Evolutionary conservation across 1,284 basidiomycete genomes (phyloP), one percentile per base, ranked within the genome.

Genomic region (Fomitopsis schrenkii): DNA sequence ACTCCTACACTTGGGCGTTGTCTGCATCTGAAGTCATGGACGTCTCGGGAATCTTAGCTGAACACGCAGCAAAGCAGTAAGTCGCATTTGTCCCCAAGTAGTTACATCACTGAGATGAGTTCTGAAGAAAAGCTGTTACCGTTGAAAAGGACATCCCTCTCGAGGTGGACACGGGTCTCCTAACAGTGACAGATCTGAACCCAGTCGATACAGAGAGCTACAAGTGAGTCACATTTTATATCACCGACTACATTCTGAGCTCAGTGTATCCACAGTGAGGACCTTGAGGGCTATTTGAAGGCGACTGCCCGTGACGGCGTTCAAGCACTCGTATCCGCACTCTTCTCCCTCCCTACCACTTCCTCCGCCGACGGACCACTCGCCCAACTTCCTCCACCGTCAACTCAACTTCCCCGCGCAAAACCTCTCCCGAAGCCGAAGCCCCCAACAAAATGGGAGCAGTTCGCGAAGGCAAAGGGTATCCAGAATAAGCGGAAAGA

Each of bases 381-480:
- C 58, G 94, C 92, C 1, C 80, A 87, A 62, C 87, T 98, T 3
- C 95, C 97, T 0, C 74, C 86, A 1, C 87, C 94, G 5, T 85
- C 80, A 5, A 93, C 89, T 40, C 78, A 80, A 53, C 83, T 98
- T 1, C 97, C 97, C 0, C 86, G 97, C 38, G 85, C 95, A 50
- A 99, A 99, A 75, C 92, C 92, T 1, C 79, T 98, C 28, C 97
- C 97, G 0, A 96, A 95, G 72, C 90, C 92, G 4, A 97, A 97
- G 77, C 90, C 92, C 4, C 85, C 85, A 55, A 98, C 97, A 15
- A 99, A 98, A 75, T 99, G 97, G 97, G 94, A 98, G 79, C 83
- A 87, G 64, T 99, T 98, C 71, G 97, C 97, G 15, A 88, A 89
- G 60, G 89, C 92, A 48, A 98, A 98, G 80, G 97, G 97, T 36